Conservation (phyloP, 768 basidiomycete species). For the Phaeolepiota aurea region DNA sequence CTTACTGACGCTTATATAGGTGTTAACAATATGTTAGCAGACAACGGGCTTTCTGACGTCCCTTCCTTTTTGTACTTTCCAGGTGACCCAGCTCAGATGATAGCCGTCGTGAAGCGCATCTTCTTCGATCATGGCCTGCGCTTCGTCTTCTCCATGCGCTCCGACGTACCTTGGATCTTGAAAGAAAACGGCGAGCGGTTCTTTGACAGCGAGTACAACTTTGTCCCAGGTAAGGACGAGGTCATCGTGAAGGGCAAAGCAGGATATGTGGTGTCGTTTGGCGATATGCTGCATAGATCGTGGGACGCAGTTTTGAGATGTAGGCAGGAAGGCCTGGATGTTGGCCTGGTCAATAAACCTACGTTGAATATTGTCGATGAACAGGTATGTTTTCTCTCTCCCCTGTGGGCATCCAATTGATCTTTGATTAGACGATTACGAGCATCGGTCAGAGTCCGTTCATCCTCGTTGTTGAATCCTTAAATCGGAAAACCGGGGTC, state of each 20-base stretch:
- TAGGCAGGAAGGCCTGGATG: conserved; percentile 64
- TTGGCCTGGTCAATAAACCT: conserved; percentile 83
- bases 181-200: conserved; percentile 61
- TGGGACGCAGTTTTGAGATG: conserved; percentile 76
- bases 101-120: conserved; percentile 63
- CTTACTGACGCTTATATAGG: conserved; percentile 48
- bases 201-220: conserved; percentile 67
- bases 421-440: conserved; percentile 48
- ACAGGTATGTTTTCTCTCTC: conserved; percentile 45
- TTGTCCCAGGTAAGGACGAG: conserved; percentile 82
- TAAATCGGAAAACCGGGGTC: conserved; percentile 86
- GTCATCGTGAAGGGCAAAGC: conserved; percentile 66
- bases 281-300: conserved; percentile 80
- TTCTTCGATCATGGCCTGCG: conserved; percentile 81
- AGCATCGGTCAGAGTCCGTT: conserved; percentile 71
- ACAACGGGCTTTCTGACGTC: conserved; percentile 78
- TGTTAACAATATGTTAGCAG: conserved; percentile 81
- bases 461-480: conserved; percentile 78
- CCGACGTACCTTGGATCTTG: conserved; percentile 84
- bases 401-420: too few relatives aligned
- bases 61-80: conserved; percentile 84
- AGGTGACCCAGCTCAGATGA: conserved; percentile 77
- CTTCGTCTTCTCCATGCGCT: conserved; percentile 84
- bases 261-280: conserved; percentile 81
- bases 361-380: conserved; percentile 82